These are phyloP conservation scores for Euphorbia peplus DNA, from an alignment of 345 rosid genomes.

Conservation along the genomic window DNA sequence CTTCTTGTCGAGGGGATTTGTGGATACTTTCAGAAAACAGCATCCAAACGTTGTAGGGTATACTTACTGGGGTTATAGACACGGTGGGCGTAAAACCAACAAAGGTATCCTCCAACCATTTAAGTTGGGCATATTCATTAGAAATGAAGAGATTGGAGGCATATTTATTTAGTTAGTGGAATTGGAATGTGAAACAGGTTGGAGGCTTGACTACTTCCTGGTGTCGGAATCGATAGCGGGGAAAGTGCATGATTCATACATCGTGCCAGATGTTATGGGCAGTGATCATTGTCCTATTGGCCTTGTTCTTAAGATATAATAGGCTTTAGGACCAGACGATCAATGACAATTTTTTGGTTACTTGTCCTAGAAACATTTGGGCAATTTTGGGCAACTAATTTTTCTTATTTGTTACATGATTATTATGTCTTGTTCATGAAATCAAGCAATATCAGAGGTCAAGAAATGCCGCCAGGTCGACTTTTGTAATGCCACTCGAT, in stretches of 20 bases:
- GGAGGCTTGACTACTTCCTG: conserved; percentile 97
- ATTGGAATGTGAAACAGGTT: conserved; percentile 49
- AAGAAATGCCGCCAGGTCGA: too few species aligned
- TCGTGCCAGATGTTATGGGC: conserved; percentile 75
- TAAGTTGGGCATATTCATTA: too few species aligned
- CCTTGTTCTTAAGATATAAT: conserved; percentile 54
- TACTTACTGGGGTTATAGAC: conserved; percentile 93
- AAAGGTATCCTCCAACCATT: conserved; percentile 44
- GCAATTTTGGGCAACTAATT: too few species aligned
- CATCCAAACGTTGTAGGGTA: conserved; percentile 84
- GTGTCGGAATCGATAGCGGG: conserved; percentile 74
- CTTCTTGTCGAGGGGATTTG: conserved; percentile 74
- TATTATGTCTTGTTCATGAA: too few species aligned
- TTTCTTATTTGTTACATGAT: too few species aligned
- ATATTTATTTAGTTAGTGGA: neutral
- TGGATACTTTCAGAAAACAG: conserved; percentile 89
- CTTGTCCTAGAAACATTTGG: too few species aligned
- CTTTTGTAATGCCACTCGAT: too few species aligned
- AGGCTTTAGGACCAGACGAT: too few species aligned
- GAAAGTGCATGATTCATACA: conserved; percentile 79
- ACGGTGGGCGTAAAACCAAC: conserved; percentile 74
- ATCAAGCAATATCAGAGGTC: too few species aligned
- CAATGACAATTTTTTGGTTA: too few species aligned
- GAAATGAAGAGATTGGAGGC: too few species aligned
- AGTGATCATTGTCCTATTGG: conserved; percentile 95